Conservation (phyloP, 23 red algal genomes). For the Gracilariopsis chorda region DNA sequence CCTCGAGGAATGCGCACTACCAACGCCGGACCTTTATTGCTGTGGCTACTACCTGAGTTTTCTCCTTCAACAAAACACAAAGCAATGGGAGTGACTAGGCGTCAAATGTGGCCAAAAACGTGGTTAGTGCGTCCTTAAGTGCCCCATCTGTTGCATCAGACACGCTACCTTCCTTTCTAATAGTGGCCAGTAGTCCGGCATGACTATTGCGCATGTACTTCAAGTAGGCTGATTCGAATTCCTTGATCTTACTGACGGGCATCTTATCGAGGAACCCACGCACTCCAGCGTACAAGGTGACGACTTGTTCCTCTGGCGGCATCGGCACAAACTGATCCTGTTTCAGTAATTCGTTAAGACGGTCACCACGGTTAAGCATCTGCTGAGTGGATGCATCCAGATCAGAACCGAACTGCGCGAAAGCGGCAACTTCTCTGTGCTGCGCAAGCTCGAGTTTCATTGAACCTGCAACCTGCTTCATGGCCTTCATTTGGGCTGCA, state of each 20-base stretch:
- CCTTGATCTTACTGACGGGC: conserved; percentile 82
- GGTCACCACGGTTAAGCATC: conserved; percentile 95
- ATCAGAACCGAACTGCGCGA: conserved; percentile 99
- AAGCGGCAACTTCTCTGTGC: conserved; percentile 94
- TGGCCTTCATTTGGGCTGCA: conserved; percentile 94
- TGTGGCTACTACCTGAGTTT: conserved; percentile 4
- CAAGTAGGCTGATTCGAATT: conserved; percentile 87
- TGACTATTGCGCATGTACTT: conserved; percentile 81
- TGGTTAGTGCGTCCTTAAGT: conserved; percentile 71
- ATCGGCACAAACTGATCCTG: conserved; percentile 91
- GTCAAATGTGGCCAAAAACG: conserved; percentile 86
- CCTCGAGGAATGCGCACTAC: no score
- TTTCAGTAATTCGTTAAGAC: conserved; percentile 95
- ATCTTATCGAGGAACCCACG: conserved; percentile 98
- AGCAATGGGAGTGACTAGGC: conserved; percentile 7
- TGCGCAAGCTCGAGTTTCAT: conserved; percentile 99
- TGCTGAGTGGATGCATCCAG: conserved; percentile 95
- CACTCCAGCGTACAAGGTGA: conserved; percentile 91
- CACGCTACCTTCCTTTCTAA: conserved; percentile 91
- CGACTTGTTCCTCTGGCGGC: conserved; percentile 93
- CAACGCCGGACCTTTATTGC: conserved; percentile 21
- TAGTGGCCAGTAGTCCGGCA: conserved; percentile 66
- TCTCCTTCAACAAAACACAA: background rate
- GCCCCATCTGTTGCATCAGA: conserved; percentile 80
- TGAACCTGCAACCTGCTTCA: conserved; percentile 98